Base-by-base conservation (phyloP, 2,329 filamentous ascomycete genomes). In the Trichoderma simmonsii region DNA sequence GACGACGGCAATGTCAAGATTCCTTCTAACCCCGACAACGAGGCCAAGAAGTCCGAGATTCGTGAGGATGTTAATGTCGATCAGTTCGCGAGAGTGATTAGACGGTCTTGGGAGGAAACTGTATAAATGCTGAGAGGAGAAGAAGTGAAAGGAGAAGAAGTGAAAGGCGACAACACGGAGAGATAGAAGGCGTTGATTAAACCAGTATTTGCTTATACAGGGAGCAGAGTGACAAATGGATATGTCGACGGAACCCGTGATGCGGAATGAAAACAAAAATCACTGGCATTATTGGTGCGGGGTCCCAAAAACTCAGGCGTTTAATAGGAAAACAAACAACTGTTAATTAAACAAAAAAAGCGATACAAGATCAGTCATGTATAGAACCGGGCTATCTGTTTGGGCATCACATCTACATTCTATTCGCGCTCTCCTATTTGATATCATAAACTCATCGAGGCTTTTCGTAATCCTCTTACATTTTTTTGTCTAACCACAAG, bases 31-130 rank as follows among this genome's bases (percentile, higher is more conserved):
- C 93, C 96, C 80, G 96, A 99, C 84, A 98, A 98, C 82, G 95
- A 98, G 89, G 96, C 94, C 59, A 94, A 97, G 87, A 96, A 96
- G 83, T 92, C 94, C 54, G 93, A 98, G 82, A 97, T 98, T 79
- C 90, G 95, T 78, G 96, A 99, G 87, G 95, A 96, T 76, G 96
- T 99, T 79, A 94, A 92, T 83, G 91, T 97, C 73, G 93, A 96
- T 77, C 94, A 94, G 85, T 95, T 95, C 82, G 86, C 89, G 67
- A 87, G 93, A 76, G 90, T 97, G 74, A 90, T 97, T 75, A 88
- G 92, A 82, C 88, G 95, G 79, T 92, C 93, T 64, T 97, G 94
- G 87, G 94, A 97, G 85, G 92, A 95, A 73, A 79, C 79, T 70
- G 78, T 80, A 77, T 83, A 79, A 48, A 71, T 57, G 32, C 8